Conservation (phyloP, 306 rosid species). For the Pterocarpus macrocarpus region DNA sequence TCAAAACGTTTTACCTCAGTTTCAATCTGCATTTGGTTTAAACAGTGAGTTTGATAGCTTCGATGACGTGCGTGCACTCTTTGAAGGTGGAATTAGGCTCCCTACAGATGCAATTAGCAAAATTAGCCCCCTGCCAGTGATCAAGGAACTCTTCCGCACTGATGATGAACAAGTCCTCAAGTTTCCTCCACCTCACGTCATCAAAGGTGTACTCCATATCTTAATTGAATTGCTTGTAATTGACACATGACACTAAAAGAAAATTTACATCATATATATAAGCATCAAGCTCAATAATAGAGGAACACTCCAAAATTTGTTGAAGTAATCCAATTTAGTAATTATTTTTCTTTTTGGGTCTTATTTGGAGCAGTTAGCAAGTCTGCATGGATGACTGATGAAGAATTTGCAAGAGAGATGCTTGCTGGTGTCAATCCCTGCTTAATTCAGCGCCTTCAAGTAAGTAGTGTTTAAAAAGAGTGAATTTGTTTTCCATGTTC, state of each 20-base stretch:
- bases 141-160: conserved; percentile 65
- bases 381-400: conserved; percentile 75
- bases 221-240: too few relatives aligned
- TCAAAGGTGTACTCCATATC: conserved; percentile 44
- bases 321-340: too few relatives aligned
- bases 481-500: not conserved
- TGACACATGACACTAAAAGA: too few relatives aligned
- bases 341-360: not conserved
- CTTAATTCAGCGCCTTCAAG: conserved; percentile 49
- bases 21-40: conserved; percentile 39
- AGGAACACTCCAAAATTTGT: too few relatives aligned
- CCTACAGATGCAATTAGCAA: conserved; percentile 49
- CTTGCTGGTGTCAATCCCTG: conserved; percentile 72
- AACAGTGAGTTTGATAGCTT: conserved; percentile 60
- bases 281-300: too few relatives aligned
- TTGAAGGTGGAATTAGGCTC: conserved; percentile 60
- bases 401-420: conserved; percentile 75
- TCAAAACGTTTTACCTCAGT: conserved; percentile 51
- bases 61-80: conserved; percentile 61
- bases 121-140: conserved; percentile 57
- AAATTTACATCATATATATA: too few relatives aligned
- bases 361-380: conserved; percentile 52
- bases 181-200: conserved; percentile 68
- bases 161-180: conserved; percentile 67
- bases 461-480: conserved; percentile 16